Evolutionary conservation across 2,329 filamentous ascomycete species (phyloP), one percentile per base, ranked within the genome.

Genomic region (Nigrospora sphaerica): DNA sequence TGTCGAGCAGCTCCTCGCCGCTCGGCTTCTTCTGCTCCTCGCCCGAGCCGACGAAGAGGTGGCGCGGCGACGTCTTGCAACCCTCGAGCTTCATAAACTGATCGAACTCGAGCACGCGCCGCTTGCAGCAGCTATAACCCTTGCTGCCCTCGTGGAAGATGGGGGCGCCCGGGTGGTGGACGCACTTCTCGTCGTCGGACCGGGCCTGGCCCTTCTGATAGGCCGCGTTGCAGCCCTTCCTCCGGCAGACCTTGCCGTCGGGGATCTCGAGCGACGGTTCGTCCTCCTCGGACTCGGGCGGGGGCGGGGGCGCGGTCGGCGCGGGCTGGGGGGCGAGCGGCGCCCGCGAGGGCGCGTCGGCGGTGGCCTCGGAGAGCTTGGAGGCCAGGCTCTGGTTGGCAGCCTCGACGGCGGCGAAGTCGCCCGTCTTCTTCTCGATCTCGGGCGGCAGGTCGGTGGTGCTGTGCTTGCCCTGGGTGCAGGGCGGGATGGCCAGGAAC

Each of bases 71-170:
- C 38, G 85, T 90, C 64, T 82, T 83, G 70, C 93, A 98, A 1
- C 93, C 93, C 57, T 87, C 83, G 49, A 98, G 92, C 68, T 88
- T 93, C 83, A 98, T 83, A 69, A 98, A 98, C 67, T 97, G 86
- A 64, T 98, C 91, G 66, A 98, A 98, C 63, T 98, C 93, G 49
- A 98, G 71, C 48, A 98, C 93, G 34, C 90, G 80, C 58, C 89
- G 77, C 78, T 97, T 97, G 72, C 93, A 98, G 74, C 93, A 98
- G 49, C 83, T 90, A 77, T 93, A 98, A 1, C 93, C 93, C 73
- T 98, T 98, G 70, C 88, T 95, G 33, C 93, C 93, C 72, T 98
- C 93, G 65, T 98, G 93, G 71, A 98, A 98, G 55, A 98, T 85
- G 19, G 93, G 88, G 18, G 78, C 81, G 5, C 93, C 93, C 0